Evolutionary conservation across 148 eudicot species (phyloP).

Genomic region (Camellia japonica): DNA sequence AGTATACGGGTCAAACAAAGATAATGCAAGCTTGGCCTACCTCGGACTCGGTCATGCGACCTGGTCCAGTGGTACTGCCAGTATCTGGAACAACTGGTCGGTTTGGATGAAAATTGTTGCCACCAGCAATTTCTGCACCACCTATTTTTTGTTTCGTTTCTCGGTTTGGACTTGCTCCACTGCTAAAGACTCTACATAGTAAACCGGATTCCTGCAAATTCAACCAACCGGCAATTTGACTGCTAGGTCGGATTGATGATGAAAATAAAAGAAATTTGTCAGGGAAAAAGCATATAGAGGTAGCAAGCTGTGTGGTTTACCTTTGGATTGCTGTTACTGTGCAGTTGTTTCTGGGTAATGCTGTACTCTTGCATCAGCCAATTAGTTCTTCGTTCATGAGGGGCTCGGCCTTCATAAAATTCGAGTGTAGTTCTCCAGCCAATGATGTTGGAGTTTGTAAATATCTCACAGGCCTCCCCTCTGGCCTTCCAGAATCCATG

Average conservation of each 20-base stretch:
- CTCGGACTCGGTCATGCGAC: conserved; percentile 22
- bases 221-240: conserved; percentile 41
- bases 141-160: conserved; percentile 14
- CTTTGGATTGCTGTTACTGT: conserved; percentile 23
- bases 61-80: conserved; percentile 20
- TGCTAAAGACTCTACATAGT: conserved; percentile 47
- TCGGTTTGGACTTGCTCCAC: conserved; percentile 20
- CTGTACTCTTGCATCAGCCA: conserved; percentile 69
- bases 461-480: conserved; percentile 44
- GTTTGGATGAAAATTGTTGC: conserved; percentile 1
- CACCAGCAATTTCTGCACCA: conserved; percentile 2
- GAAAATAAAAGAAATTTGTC: conserved; percentile 15
- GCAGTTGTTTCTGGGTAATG: conserved; percentile 22
- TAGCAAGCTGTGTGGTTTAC: conserved; percentile 24
- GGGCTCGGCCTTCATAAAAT: conserved; percentile 41
- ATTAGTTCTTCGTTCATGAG: conserved; percentile 36
- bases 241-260: conserved; percentile 31
- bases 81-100: conserved; percentile 14
- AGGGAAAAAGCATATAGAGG: conserved; percentile 7
- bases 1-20: not conserved
- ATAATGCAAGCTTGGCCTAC: conserved; percentile 23
- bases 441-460: conserved; percentile 31
- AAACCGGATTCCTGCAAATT: conserved; percentile 42
- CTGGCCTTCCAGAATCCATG: conserved; percentile 50
- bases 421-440: conserved; percentile 66